Conservation (phyloP, 1,139 yeast genomes). For the Suhomyces ambrosiae region DNA sequence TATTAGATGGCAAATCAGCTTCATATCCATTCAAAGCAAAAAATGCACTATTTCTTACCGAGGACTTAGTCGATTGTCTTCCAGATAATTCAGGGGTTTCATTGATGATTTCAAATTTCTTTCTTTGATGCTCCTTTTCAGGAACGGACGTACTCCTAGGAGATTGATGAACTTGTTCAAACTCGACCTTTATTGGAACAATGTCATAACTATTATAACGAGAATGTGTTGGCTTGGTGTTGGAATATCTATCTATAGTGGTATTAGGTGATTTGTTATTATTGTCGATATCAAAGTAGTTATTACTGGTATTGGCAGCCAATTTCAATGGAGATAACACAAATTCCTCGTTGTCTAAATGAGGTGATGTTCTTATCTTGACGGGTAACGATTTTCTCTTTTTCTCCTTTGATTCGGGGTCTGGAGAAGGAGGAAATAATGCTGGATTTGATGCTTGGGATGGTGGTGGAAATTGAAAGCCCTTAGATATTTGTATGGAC, state of each 20-base stretch:
- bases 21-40: constrained; percentile 27
- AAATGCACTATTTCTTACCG: constrained; percentile 29
- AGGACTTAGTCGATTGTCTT: constrained; percentile 6
- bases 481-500: constrained; percentile 25
- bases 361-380: constrained; percentile 26
- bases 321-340: constrained; percentile 48
- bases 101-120: constrained; percentile 15
- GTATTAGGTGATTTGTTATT: constrained; percentile 11
- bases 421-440: constrained; percentile 40
- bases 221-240: constrained; percentile 38
- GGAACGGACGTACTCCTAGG: constrained; percentile 37
- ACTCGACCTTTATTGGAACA: constrained; percentile 49
- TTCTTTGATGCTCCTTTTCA: constrained; percentile 19
- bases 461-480: constrained; percentile 35
- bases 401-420: constrained; percentile 27
- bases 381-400: constrained; percentile 43
- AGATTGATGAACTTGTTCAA: constrained; percentile 30
- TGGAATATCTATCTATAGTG: constrained; percentile 28
- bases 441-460: constrained; percentile 10
- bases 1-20: constrained; percentile 20
- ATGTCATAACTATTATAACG: constrained; percentile 50
- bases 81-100: constrained; percentile 12
- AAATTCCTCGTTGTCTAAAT: constrained; percentile 35
- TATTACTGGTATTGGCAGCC: constrained; percentile 21
- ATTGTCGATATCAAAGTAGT: constrained; percentile 24